Percentiles rank a stretch among this genome's conserved stretches.
Conservation (phyloP, 129 eudicot genomes). For the Flaveria brownii region DNA sequence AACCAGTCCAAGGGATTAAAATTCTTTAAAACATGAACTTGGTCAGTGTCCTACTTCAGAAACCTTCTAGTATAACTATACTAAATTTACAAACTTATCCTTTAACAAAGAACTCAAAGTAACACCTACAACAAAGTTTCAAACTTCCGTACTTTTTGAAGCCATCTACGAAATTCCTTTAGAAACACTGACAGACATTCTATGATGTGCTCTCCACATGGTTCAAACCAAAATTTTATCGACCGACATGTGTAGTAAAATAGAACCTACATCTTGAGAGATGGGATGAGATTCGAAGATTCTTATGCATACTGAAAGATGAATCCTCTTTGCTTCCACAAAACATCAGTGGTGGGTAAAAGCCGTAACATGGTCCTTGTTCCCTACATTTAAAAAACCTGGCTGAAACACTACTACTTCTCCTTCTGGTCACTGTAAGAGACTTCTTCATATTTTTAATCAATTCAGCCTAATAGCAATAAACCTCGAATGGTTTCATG, state of each 20-base stretch:
- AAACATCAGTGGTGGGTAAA: background rate
- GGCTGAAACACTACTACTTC: background rate
- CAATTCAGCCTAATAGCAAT: background rate
- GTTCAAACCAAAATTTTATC: background rate
- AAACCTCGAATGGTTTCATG: background rate
- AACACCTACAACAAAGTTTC: background rate
- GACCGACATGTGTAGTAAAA: background rate
- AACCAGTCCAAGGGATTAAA: background rate
- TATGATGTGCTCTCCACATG: background rate
- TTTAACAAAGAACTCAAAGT: background rate
- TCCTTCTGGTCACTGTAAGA: background rate
- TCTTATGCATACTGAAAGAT: background rate
- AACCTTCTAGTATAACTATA: background rate
- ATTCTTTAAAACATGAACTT: background rate
- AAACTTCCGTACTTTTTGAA: background rate
- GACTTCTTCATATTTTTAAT: background rate
- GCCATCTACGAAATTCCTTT: background rate
- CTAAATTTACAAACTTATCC: background rate
- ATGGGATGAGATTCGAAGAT: background rate
- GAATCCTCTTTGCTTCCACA: background rate
- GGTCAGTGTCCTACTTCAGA: background rate
- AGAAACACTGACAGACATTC: background rate
- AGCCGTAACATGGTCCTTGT: background rate
- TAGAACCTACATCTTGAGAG: background rate
- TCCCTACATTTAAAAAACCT: background rate